These are phyloP conservation scores for Venustampulla echinocandica DNA, from an alignment of 495 filamentous ascomycete species.

Conservation along the genomic window DNA sequence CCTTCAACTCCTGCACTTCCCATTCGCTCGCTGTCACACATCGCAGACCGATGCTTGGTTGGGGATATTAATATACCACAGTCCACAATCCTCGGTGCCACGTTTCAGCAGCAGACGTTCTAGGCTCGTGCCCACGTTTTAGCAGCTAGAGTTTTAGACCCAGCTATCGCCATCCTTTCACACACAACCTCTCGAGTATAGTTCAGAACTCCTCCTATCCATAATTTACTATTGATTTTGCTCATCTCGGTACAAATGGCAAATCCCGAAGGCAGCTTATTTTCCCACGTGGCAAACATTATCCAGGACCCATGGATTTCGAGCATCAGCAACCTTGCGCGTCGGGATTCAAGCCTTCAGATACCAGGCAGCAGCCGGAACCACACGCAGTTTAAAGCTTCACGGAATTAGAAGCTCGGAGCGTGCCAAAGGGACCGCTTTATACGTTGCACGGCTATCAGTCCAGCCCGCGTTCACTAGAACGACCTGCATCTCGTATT, in stretches of 20 bases:
- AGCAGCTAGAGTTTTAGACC: conserved; percentile 18
- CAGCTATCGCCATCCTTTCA: conserved; percentile 20
- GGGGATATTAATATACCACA: no score
- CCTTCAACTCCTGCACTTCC: no score
- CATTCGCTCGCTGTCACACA: no score
- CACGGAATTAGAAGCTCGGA: conserved; percentile 20
- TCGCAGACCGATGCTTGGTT: no score
- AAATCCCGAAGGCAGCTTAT: conserved; percentile 22
- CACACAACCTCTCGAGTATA: no score
- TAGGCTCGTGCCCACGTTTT: no score
- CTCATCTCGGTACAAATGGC: not conserved
- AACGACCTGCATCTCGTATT: conserved; percentile 20
- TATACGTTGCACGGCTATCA: conserved; percentile 3
- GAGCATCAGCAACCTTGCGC: no score
- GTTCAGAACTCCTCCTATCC: no score
- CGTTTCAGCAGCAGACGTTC: no score
- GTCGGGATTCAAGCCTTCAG: conserved; percentile 8
- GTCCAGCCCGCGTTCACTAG: conserved; percentile 1
- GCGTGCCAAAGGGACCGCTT: conserved; percentile 14
- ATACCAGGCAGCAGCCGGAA: conserved; percentile 19
- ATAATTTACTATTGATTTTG: no score
- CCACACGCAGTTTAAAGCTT: conserved; percentile 18
- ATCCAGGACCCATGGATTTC: conserved; percentile 12
- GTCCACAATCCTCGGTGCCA: no score
- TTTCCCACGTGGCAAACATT: conserved; percentile 22